Conservation (phyloP, 768 basidiomycete species). For the Mycena filopes region DNA sequence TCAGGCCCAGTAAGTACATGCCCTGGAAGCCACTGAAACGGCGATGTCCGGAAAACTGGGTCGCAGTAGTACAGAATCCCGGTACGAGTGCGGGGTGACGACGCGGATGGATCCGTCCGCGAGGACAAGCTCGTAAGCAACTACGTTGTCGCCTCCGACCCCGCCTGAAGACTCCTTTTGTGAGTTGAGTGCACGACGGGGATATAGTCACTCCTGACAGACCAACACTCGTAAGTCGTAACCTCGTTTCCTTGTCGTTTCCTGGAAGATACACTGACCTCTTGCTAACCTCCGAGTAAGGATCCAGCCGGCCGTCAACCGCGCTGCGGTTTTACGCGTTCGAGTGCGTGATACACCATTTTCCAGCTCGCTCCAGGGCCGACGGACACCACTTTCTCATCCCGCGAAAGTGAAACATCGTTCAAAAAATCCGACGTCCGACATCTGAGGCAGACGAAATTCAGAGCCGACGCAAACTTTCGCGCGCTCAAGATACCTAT, state of each 20-base stretch:
- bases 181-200: too few relatives aligned
- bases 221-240: too few relatives aligned
- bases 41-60: too few relatives aligned
- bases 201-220: too few relatives aligned
- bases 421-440: conserved; percentile 23
- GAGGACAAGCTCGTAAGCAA: conserved; percentile 33
- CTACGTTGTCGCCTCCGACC: conserved; percentile 27
- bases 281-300: conserved; percentile 25
- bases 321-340: conserved; percentile 9
- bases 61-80: too few relatives aligned
- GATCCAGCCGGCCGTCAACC: too few relatives aligned
- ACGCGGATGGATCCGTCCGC: conserved; percentile 27
- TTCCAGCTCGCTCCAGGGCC: conserved; percentile 20
- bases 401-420: conserved; percentile 15
- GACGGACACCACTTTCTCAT: conserved; percentile 18
- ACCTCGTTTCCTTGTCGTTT: too few relatives aligned
- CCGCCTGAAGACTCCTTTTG: conserved; percentile 32
- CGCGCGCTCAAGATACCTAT: too few relatives aligned
- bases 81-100: conserved; percentile 19
- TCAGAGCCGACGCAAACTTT: too few relatives aligned
- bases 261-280: too few relatives aligned
- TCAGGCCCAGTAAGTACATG: conserved; percentile 35
- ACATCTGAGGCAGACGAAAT: too few relatives aligned
- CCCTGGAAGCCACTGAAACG: too few relatives aligned
- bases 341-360: conserved; percentile 24